Percentiles rank a stretch among this genome's conserved stretches.
Conservation (phyloP, 2,329 filamentous ascomycete genomes). For the Cryphonectria radicalis region DNA sequence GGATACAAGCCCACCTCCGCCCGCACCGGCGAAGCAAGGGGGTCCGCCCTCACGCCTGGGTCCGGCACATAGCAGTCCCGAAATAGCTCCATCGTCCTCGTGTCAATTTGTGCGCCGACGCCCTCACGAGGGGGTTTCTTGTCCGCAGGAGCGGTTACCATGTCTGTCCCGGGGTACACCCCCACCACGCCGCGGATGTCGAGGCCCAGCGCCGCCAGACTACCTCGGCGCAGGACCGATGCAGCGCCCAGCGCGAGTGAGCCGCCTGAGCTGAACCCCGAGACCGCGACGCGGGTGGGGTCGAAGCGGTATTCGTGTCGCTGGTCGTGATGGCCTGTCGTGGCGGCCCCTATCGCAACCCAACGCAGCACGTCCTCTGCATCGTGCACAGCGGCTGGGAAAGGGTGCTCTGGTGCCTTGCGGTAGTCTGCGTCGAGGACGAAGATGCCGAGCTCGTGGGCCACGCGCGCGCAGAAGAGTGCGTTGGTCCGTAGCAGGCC, state of each 20-base stretch:
- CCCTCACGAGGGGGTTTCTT: conserved; percentile 18
- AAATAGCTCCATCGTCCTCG: background rate
- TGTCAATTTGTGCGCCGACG: background rate
- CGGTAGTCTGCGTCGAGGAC: conserved; percentile 50
- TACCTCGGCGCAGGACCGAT: background rate
- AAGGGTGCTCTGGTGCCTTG: conserved; percentile 53
- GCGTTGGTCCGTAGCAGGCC: conserved; percentile 9
- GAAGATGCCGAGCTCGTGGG: conserved; percentile 28
- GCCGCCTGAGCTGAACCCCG: conserved; percentile 37
- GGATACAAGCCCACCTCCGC: conserved; percentile 6
- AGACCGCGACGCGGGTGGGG: conserved; percentile 33
- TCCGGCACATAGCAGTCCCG: conserved; percentile 16
- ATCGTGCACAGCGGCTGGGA: conserved; percentile 51
- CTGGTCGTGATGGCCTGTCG: conserved; percentile 14
- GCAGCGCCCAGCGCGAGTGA: conserved; percentile 35
- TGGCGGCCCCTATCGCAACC: conserved; percentile 36
- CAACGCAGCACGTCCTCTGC: conserved; percentile 36
- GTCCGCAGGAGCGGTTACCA: conserved; percentile 3
- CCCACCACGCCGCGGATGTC: conserved; percentile 10
- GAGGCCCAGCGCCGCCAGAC: background rate
- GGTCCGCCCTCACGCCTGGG: background rate
- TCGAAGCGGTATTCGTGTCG: conserved; percentile 32
- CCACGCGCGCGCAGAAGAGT: conserved; percentile 26
- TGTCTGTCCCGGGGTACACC: conserved; percentile 12
- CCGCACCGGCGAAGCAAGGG: conserved; percentile 14